Base-by-base conservation (phyloP, 2,329 filamentous ascomycete genomes). In the Apiospora arundinis region DNA sequence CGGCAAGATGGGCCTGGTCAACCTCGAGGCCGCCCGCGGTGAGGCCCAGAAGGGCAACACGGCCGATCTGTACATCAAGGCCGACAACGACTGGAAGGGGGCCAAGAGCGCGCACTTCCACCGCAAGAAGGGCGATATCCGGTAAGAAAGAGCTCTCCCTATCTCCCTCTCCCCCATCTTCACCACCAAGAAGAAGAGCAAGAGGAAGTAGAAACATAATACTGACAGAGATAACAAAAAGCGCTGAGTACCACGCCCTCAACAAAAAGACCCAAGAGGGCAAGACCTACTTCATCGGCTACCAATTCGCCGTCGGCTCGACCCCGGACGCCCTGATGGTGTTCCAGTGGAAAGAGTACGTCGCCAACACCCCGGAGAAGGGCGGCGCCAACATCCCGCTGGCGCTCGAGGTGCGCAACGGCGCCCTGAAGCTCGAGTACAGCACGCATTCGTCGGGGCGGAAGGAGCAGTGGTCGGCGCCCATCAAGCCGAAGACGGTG, bases 281-380 rank as follows among this genome's bases (percentile, higher is more conserved):
- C 25, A 74, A 72, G 25, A 74, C 74, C 11, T 75, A 75, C 52
- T 75, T 73, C 60, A 75, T 75, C 65, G 69, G 70, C 23, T 74
- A 75, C 25, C 69, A 72, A n/a, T 71, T 74, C n/a, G 69, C 73
- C n/a, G 70, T 74, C 60, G 60, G 32, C 21, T 7, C 42, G 21
- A 45, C 23, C 25, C 72, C 74, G n/a, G 65, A 72, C 67, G 74
- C 71, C 21, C 69, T 74, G 46, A 71, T 74, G 63, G 45, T 74
- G 32, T 73, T 72, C 70, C 74, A 74, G 23, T 74, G 72, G 74
- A 73, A 74, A 21, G 73, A 74, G 37, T 74, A 73, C 70, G 70
- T 67, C 28, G 71, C 72, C 70, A 74, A 74, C 69, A 71, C 70
- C 63, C 68, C 69, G 16, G 68, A 60, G 8, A 69, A 71, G 23